Conservation (phyloP, 768 basidiomycete species). For the Podaxis sp. region DNA sequence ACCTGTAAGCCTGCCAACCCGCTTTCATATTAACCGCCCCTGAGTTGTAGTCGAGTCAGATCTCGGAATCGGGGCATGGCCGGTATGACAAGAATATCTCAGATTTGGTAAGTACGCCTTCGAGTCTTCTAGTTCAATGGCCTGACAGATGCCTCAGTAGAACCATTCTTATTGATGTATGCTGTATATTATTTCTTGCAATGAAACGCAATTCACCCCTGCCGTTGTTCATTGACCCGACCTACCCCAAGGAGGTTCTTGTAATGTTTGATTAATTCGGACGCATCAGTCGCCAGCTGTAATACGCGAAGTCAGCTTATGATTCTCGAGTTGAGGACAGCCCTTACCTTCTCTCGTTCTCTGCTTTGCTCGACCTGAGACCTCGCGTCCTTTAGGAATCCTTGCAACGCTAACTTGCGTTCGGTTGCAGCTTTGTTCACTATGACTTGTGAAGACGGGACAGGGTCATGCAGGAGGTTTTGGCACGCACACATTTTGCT, state of each 20-base stretch:
- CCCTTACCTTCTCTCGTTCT: slow-evolving; percentile 32
- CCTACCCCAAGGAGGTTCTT: slow-evolving; percentile 22
- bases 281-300: slow-evolving; percentile 34
- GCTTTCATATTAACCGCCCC: neutral
- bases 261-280: slow-evolving; percentile 32
- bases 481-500: slow-evolving; percentile 34
- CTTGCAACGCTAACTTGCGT: slow-evolving; percentile 27
- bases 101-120: slow-evolving; percentile 12
- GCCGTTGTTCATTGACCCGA: neutral
- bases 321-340: neutral
- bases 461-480: neutral
- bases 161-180: neutral
- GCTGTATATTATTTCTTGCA: neutral
- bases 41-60: slow-evolving; percentile 6
- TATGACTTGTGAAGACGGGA: neutral
- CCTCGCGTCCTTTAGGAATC: slow-evolving; percentile 32
- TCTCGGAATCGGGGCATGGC: neutral
- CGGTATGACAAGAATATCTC: slow-evolving; percentile 14
- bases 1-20: neutral
- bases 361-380: slow-evolving; percentile 32
- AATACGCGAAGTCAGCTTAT: neutral
- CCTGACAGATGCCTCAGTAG: slow-evolving; percentile 1
- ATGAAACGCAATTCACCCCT: neutral
- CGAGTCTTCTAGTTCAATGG: neutral
- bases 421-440: slow-evolving; percentile 27